phyloP scores from a whole-genome alignment of 257 asterid genomes.

The Scutellaria baicalensis region DNA sequence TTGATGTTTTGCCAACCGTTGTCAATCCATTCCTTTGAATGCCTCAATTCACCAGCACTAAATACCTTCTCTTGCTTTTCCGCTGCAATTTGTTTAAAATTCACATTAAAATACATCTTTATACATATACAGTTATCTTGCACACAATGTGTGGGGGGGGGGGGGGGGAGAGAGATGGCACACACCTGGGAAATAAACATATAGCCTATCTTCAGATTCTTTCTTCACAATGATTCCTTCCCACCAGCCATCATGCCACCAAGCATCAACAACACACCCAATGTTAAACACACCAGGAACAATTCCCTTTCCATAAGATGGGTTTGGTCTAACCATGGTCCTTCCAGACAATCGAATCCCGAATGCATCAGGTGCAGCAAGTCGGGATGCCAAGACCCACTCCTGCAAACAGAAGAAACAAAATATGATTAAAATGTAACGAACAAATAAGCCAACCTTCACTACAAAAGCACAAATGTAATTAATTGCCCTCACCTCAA shows the following conservation, averaged over 20 bases:
- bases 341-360: constrained; percentile 61
- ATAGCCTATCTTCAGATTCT: constrained; percentile 32
- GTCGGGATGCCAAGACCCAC: constrained; percentile 62
- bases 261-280: constrained; percentile 71
- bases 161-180: background rate
- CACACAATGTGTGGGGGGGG: background rate
- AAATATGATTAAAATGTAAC: background rate
- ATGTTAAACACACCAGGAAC: constrained; percentile 23
- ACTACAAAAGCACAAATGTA: background rate
- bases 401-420: constrained; percentile 35
- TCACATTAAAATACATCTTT: background rate
- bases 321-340: constrained; percentile 50
- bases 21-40: constrained; percentile 62
- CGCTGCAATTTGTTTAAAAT: constrained; percentile 28
- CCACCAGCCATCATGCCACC: constrained; percentile 97
- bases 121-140: background rate
- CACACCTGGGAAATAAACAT: constrained; percentile 67
- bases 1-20: constrained; percentile 46
- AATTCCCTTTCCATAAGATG: constrained; percentile 3
- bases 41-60: constrained; percentile 37
- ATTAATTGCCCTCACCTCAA: constrained; percentile 45
- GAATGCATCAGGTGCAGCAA: constrained; percentile 45
- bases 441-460: background rate
- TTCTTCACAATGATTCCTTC: constrained; percentile 71
- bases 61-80: constrained; percentile 46